phyloP scores from a whole-genome alignment of 2,329 filamentous ascomycete genomes.

The Cladophialophora immunda region DNA sequence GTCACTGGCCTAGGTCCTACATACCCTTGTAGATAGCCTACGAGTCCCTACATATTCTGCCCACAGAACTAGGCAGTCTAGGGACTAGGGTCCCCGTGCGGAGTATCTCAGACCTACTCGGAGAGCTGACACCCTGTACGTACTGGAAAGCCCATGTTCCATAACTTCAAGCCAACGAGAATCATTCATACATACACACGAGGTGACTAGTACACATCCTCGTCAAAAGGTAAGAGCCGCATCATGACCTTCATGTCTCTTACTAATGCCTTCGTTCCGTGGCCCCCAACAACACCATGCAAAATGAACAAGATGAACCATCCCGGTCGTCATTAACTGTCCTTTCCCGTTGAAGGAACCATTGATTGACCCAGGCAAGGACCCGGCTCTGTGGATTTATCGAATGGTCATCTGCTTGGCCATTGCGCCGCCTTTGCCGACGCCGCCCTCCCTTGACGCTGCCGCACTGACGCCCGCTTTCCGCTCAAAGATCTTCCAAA shows the following conservation, averaged over 20 bases:
- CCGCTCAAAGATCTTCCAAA: constrained; percentile 99
- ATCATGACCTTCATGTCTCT: constrained; percentile 15
- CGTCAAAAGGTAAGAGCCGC: constrained; percentile 23
- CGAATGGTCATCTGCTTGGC: constrained; percentile 96
- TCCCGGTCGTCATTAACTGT: background rate
- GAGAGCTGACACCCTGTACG: background rate
- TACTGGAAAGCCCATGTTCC: background rate
- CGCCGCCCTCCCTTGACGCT: constrained; percentile 68
- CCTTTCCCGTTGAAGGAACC: background rate
- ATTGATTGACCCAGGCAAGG: background rate
- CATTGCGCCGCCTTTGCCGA: constrained; percentile 82
- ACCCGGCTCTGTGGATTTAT: constrained; percentile 54
- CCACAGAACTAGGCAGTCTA: background rate
- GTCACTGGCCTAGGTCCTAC: too few relatives aligned
- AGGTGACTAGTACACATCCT: background rate
- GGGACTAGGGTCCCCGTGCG: background rate
- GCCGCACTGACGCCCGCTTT: constrained; percentile 79
- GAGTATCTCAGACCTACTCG: background rate
- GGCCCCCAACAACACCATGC: constrained; percentile 30
- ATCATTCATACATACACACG: constrained; percentile 17
- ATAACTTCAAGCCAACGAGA: constrained; percentile 2
- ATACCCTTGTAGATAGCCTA: too few relatives aligned
- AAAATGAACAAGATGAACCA: constrained; percentile 17
- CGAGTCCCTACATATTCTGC: too few relatives aligned
- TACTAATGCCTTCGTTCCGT: constrained; percentile 8